These are phyloP conservation scores for Meredithiella fracta DNA, from an alignment of 2,329 filamentous ascomycete genomes.

Conservation along the genomic window DNA sequence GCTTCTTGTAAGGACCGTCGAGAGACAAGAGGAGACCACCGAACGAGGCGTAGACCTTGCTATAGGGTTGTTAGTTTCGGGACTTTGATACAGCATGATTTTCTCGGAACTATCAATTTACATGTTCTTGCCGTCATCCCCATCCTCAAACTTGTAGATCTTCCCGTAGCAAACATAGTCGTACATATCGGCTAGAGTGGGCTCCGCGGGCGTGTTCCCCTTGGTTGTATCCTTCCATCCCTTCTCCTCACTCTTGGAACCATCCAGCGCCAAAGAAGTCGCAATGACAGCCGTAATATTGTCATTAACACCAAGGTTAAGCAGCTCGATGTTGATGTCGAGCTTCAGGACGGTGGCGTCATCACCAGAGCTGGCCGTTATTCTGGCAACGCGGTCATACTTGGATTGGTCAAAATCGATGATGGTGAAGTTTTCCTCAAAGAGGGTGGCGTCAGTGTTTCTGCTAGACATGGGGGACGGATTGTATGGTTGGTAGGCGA, in stretches of 20 bases:
- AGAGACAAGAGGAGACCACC: constrained; percentile 81
- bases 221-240: constrained; percentile 66
- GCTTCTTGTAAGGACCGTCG: constrained; percentile 88
- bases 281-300: constrained; percentile 67
- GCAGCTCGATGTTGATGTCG: constrained; percentile 82
- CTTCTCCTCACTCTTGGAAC: constrained; percentile 56
- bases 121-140: constrained; percentile 66
- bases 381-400: constrained; percentile 87
- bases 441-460: constrained; percentile 77
- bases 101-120: constrained; percentile 38
- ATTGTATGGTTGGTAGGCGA: not conserved
- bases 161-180: constrained; percentile 83
- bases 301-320: constrained; percentile 41
- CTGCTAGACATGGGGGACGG: constrained; percentile 28
- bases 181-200: constrained; percentile 58
- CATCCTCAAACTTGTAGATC: constrained; percentile 77
- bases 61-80: constrained; percentile 23
- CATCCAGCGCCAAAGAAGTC: constrained; percentile 73
- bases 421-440: constrained; percentile 81
- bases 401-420: constrained; percentile 66
- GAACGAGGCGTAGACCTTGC: constrained; percentile 88
- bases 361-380: constrained; percentile 62
- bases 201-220: constrained; percentile 33
- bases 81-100: too few species aligned
- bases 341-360: constrained; percentile 61